A percentile compares a stretch with the other conserved stretches of the same genome.
phyloP scores from a whole-genome alignment of 495 filamentous ascomycete species.

The Penicillium dipodomyicola region DNA sequence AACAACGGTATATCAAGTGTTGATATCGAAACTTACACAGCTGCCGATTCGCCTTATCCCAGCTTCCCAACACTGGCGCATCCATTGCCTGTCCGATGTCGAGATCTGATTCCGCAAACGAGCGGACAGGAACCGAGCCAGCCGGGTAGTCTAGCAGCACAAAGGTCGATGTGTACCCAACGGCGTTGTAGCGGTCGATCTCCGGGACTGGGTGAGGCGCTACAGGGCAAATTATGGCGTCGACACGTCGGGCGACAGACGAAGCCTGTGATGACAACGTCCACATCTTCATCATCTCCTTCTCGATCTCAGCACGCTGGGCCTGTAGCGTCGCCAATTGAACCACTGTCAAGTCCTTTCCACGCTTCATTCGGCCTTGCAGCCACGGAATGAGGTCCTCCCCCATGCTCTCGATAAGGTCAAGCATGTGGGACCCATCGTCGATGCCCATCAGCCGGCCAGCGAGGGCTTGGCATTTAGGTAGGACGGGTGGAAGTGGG shows the following conservation, averaged over 20 bases:
- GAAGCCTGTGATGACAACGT: slow-evolving; percentile 14
- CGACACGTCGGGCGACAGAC: slow-evolving; percentile 37
- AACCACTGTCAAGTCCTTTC: slow-evolving; percentile 39
- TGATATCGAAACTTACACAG: slow-evolving; percentile 51
- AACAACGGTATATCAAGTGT: background rate
- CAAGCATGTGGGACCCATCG: slow-evolving; percentile 51
- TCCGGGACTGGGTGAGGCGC: slow-evolving; percentile 62
- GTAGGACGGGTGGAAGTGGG: slow-evolving; percentile 44
- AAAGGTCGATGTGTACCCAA: slow-evolving; percentile 60
- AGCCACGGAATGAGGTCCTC: slow-evolving; percentile 63
- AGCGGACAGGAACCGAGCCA: slow-evolving; percentile 55
- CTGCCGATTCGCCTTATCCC: slow-evolving; percentile 61
- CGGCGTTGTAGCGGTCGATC: slow-evolving; percentile 61
- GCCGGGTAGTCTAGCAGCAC: slow-evolving; percentile 62
- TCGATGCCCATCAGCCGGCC: slow-evolving; percentile 58
- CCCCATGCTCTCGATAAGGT: slow-evolving; percentile 50
- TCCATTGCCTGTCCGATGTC: slow-evolving; percentile 45
- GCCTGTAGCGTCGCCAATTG: slow-evolving; percentile 51
- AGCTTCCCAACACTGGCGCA: slow-evolving; percentile 44
- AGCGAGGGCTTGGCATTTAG: slow-evolving; percentile 52
- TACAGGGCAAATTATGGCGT: slow-evolving; percentile 55
- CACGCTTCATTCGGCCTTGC: slow-evolving; percentile 43
- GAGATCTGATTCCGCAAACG: slow-evolving; percentile 49
- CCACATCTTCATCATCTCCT: slow-evolving; percentile 58
- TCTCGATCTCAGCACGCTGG: slow-evolving; percentile 48